A percentile compares a stretch with the other conserved stretches of the same genome.
Evolutionary conservation across 164 flowering plant species (phyloP).

Genomic region (Sedum album): DNA sequence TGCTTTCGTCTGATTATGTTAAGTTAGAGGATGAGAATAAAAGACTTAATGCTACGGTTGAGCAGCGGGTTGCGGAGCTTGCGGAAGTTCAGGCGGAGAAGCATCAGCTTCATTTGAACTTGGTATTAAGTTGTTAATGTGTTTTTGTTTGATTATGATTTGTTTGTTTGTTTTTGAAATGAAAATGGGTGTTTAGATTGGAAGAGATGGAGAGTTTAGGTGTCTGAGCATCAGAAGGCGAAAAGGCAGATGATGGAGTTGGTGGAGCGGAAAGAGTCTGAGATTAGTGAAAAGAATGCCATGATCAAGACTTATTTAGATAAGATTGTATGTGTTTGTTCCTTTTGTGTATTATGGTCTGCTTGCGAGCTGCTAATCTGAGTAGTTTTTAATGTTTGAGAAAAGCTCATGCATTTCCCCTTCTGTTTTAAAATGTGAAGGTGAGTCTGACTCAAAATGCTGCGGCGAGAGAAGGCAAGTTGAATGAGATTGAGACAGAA

Average conservation of each 20-base stretch:
- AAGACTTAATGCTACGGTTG: slow-evolving; percentile 41
- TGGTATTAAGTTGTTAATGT: too few relatives aligned
- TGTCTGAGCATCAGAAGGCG: slow-evolving; percentile 56
- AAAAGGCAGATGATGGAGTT: slow-evolving; percentile 71
- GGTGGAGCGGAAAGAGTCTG: slow-evolving; percentile 72
- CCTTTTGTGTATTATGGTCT: neutral
- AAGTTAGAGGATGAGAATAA: slow-evolving; percentile 43
- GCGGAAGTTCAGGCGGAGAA: slow-evolving; percentile 55
- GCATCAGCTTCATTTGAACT: slow-evolving; percentile 44
- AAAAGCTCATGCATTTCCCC: neutral
- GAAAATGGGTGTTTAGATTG: slow-evolving; percentile 32
- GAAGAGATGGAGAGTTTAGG: slow-evolving; percentile 68
- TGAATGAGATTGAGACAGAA: slow-evolving; percentile 57
- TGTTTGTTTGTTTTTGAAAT: neutral
- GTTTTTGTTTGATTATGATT: neutral
- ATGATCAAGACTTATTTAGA: slow-evolving; percentile 68
- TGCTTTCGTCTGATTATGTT: slow-evolving; percentile 55
- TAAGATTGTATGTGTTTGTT: slow-evolving; percentile 62
- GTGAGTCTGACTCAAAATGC: slow-evolving; percentile 53
- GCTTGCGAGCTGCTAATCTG: neutral
- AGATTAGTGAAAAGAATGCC: slow-evolving; percentile 76
- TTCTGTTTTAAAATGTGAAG: slow-evolving; percentile 25
- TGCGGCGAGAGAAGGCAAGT: slow-evolving; percentile 52
- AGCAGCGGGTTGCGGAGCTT: slow-evolving; percentile 44
- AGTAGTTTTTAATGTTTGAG: neutral